Evolutionary conservation across 495 filamentous ascomycete species (phyloP), one percentile per base, ranked within the genome.

Genomic region (Podospora pseudoanserina): DNA sequence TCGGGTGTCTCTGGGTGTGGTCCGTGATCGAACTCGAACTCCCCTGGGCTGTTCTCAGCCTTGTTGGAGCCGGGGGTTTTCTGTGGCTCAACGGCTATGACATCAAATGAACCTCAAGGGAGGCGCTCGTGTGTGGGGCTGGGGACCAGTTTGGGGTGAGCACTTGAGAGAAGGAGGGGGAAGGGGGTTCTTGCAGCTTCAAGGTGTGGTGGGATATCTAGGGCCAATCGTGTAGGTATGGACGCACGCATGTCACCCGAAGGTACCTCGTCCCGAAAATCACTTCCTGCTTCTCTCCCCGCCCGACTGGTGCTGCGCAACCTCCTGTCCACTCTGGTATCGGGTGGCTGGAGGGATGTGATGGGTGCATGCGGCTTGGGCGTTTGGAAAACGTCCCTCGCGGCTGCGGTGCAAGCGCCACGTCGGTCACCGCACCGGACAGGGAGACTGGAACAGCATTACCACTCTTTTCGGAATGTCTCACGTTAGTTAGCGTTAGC

Each of bases 1-100:
- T 96, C n/a, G 96, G 93, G 1, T 93, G 91, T 18, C 76, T 97
- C 20, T 97, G 94, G 94, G 87, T 99, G 16, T 99, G 94, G 95
- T 89, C 89, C 19, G 88, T 97, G 44, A 81, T 97, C 60, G 95
- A 99, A 79, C 86, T 97, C 80, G 80, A 90, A n/a, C 81, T 96
- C 65, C 77, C 83, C 2, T 88, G 84, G 63, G 90, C 92, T 1
- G 74, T 88, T 7, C 75, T 84, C 34, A 91, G 88, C 72, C 75
- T 90, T 57, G 78, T 85, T 9, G 79, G 83, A 11, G 81, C 92
- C 55, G 85, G 82, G 3, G 79, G 77, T 1, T 98, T 89, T 82
- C 83, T 90, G 4, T 91, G 87, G 85, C 88, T 82, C 78, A 87
- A 86, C 69, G 92, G 90, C 2, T 97, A 94, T 80, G 82, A 81